Evolutionary conservation across 371 early-diverging fungal genomes (phyloP), one percentile per base, ranked within the genome.

Genomic region (Sporodiniella umbellata): DNA sequence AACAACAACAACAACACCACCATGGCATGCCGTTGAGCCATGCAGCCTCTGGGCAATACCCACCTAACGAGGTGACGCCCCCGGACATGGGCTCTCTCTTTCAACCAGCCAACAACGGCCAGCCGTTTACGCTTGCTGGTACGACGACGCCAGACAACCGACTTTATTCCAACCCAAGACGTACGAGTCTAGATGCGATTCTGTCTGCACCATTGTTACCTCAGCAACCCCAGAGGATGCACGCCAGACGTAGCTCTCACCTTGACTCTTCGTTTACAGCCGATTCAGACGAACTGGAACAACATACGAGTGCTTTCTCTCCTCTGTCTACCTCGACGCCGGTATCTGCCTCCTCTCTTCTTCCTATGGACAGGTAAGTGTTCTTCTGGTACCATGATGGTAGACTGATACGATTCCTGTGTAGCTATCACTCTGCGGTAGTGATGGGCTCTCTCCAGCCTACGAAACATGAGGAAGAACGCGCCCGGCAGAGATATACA

Each of bases 121-220:
- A 46, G 51, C 8, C 59, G 60, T 37, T 44, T 44, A 26, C 48
- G 43, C 31, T 48, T n/a, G n/a, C n/a, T n/a, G n/a, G n/a, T n/a
- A n/a, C n/a, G n/a, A n/a, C n/a, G n/a, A n/a, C n/a, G n/a, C n/a
- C n/a, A n/a, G n/a, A n/a, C n/a, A n/a, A n/a, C n/a, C n/a, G n/a
- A n/a, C n/a, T n/a, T n/a, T n/a, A n/a, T n/a, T n/a, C n/a, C n/a
- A n/a, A n/a, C n/a, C n/a, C 55, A 44, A 49, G 68, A 54, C 68
- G 68, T 15, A 56, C 68, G 39, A 68, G 68, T 35, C 24, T 68
- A 23, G 68, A 68, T 44, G 68, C 64, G 14, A 64, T 67, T 33
- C 45, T 67, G 21, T 56, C 56, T 21, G 50, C 67, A 14, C 49
- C 52, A 14, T 44, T 53, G 33, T 54, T 59, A 22, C 53, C 51